These are phyloP conservation scores for Acacia melanoxylon DNA, from an alignment of 306 rosid genomes.

Conservation along the genomic window DNA sequence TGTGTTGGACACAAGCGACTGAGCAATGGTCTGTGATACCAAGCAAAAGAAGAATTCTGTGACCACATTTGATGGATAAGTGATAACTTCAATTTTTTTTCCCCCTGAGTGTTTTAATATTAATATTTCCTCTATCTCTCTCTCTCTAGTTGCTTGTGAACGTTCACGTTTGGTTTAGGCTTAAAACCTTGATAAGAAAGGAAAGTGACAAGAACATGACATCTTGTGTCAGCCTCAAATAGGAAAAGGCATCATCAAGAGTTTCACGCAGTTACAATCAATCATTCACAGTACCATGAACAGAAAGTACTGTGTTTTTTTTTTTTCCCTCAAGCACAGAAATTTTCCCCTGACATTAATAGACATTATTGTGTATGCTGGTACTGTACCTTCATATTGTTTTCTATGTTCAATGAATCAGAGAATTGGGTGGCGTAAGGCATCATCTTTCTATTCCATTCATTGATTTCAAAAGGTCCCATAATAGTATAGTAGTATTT, in stretches of 20 bases:
- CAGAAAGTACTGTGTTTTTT: background rate
- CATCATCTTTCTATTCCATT: background rate
- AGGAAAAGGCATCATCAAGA: conserved; percentile 24
- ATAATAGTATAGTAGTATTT: background rate
- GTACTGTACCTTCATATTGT: background rate
- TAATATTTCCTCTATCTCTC: background rate
- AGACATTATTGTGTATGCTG: background rate
- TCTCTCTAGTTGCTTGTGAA: conserved; percentile 18
- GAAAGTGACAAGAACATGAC: conserved; percentile 34
- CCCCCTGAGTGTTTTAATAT: conserved; percentile 1
- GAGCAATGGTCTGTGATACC: conserved; percentile 33
- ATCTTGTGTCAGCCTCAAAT: conserved; percentile 34
- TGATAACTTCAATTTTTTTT: conserved; percentile 29
- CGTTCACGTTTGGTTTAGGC: conserved; percentile 37
- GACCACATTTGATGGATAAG: conserved; percentile 50
- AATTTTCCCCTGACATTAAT: background rate
- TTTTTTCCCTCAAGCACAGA: background rate
- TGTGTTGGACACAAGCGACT: conserved; percentile 50
- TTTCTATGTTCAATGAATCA: conserved; percentile 6
- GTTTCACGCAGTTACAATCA: background rate
- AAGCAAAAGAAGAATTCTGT: conserved; percentile 39
- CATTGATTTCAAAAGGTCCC: background rate
- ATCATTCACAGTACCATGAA: background rate
- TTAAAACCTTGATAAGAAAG: conserved; percentile 40
- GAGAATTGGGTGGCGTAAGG: background rate